Evolutionary conservation across 164 flowering plant species (phyloP), one percentile per base, ranked within the genome.

Genomic region (Protea cynaroides): DNA sequence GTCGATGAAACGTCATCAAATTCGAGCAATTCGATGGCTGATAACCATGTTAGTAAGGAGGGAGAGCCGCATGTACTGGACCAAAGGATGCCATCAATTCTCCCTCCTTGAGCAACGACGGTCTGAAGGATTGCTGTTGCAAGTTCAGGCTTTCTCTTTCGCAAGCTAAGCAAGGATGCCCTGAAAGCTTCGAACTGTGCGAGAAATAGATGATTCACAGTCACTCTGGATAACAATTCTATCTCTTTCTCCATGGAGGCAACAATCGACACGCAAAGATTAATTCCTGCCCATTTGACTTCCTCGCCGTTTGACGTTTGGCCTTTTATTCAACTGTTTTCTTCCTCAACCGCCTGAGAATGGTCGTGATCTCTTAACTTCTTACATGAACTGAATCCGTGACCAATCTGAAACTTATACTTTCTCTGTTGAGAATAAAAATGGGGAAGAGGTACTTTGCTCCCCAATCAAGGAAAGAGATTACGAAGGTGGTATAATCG

Each of bases 131-230:
- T 78, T 11, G 86, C 65, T 21, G 78, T 72, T 19, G 97, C 89
- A 17, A 91, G 82, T 55, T 79, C 74, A 0, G 92, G 89, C 59
- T 82, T 77, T 12, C 84, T 71, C 34, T 78, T 59, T 13, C 84
- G 85, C 56, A 94, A 84, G 63, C 83, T 79, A 61, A 82, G 81
- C 34, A 94, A 36, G 1, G 76, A 72, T 13, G 96, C 99, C 40
- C 97, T 79, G 34, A 94, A 80, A 7, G 96, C 81, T 69, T 94
- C 99, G 81, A 89, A 91, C 68, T 94, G 99, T 8, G 84, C 85
- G 55, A 94, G 83, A 75, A 79, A 78, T 56, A 94, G 90, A 71
- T 94, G 97, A 76, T 94, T 86, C 47, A 81, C 79, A 19, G 90
- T 74, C 22, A 86, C 81, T 63, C 85, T 81, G 29, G 86, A 79